Evolutionary conservation across 1,139 yeast species (phyloP), one percentile per base, ranked within the genome.

Genomic region (Saccharomycopsis hybrid): DNA sequence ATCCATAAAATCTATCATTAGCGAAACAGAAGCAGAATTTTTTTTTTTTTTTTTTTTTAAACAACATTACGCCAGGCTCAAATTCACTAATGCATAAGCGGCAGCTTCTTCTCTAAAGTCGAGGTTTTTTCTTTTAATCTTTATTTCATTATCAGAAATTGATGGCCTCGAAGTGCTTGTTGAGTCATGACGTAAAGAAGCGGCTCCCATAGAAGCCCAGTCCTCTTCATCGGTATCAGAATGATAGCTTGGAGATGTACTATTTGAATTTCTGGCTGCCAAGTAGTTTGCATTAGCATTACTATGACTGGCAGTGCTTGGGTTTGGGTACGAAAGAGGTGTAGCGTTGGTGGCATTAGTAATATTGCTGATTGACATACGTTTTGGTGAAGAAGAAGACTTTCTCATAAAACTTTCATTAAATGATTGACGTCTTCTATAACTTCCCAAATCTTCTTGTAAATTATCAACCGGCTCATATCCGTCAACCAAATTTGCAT

Each of bases 191-290:
- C 84, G 66, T 48, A 82, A 65, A 43, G 74, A 67, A 44, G 74
- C 83, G 0, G 96, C 88, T 1, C 96, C 96, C 49, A 89, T 83
- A 0, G 88, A 71, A 55, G 82, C 86, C 97, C 97, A 89, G 65
- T 89, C 97, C 64, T 89, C 97, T 62, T 90, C 97, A 65, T 89
- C 97, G 0, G 96, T 87, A 59, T 86, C 82, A 11, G 68, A 64
- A 47, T 63, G 65, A 38, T 54, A 41, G 37, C 43, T 40, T 7
- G 52, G 48, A 18, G 44, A 38, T 4, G 41, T 47, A 8, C 45
- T 39, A 28, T 11, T 46, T 5, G 48, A 46, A 28, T 41, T 32
- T 24, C 13, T 41, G 28, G 28, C 33, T 9, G n/a, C 18, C n/a
- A n/a, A n/a, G 41, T 24, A 8, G 29, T 5, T 13, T 5, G 41